Base-by-base conservation (phyloP, 2,329 filamentous ascomycete genomes). In the Dactylellina cionopaga region DNA sequence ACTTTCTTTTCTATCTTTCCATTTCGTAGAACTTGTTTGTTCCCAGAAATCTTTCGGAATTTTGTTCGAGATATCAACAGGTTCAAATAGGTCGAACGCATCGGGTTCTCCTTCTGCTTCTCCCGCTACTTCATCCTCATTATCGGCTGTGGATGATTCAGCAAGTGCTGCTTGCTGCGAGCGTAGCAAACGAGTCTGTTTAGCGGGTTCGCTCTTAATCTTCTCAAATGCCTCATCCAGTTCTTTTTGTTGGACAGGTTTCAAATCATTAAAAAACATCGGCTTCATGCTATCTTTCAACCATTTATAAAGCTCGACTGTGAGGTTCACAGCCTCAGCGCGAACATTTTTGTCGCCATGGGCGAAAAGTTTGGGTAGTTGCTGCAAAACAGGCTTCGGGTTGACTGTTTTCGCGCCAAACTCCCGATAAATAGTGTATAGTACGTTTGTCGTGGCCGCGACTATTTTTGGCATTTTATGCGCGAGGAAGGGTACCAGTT, bases 331-430 rank as follows among this genome's bases (percentile, higher is more conserved):
- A 25, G 93, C 92, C 80, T 97, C 95, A 2, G 93, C 92, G 81
- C 95, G 90, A 13, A 99, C 92, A 79, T 98, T 98, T 82, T 99
- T 99, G 84, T 99, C 95, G 29, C 95, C 94, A 80, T 98, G 95
- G 17, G 92, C 92, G 79, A 97, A 99, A 1, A 89, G 90, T 79
- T 96, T 96, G 2, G 95, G 92, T 1, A 99, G 84, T 9, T 87
- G 83, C 80, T 98, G 98, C 70, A 98, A 85, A 17, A 96, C 88
- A 1, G 92, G 90, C 79, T 99, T 97, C 2, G 96, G 92, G 78
- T 99, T 95, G 52, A 95, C 89, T 15, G 92, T 88, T 81, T 96
- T 96, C 83, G 92, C 96, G 65, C 96, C 95, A 80, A 93, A 99
- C 78, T 92, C 95, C 80, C 97, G 92, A 79, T 91, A 95, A 69